Evolutionary conservation across 352 stramenopile genomes (phyloP), one percentile per base, ranked within the genome.

Genomic region (Globisporangium solare): DNA sequence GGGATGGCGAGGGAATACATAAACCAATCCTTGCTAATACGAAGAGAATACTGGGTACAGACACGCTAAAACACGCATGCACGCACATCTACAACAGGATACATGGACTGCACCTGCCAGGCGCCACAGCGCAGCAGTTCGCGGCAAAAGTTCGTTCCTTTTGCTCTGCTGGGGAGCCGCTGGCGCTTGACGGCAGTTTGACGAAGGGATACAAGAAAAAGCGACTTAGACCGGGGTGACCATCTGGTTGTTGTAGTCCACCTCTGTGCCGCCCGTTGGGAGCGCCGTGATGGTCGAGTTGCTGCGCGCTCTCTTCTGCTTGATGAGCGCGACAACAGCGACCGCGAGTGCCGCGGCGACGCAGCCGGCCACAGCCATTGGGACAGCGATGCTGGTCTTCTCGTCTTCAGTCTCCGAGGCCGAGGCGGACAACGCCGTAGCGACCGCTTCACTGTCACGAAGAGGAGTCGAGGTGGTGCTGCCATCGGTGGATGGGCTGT

Each of bases 191-290:
- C 5, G 27, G 10, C 3, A 35, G 24, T 2, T 35, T 35, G 2
- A 35, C 27, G n/a, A n/a, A n/a, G n/a, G n/a, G n/a, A n/a, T n/a
- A n/a, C n/a, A n/a, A n/a, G n/a, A 10, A 35, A 35, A 35, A 35
- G 7, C 3, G 27, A 35, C 21, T 48, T 64, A 64, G 27, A 64
- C 58, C 2, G 58, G 58, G 2, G 58, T 64, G 20, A 64, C 50
- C 58, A 64, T 64, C 17, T 64, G 50, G 51, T 64, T 64, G 32
- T 64, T 64, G 58, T 64, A 64, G 42, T 58, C 50, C 11, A 64
- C 50, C 13, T 64, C 47, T 15, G 22, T 41, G 20, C 40, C 49
- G 20, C 11, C 24, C 20, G 31, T 58, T 31, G 58, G 51, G 18
- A 42, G 48, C 35, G 35, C 35, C 7, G 58, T 51, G 17, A 46